Evolutionary conservation across 495 filamentous ascomycete species (phyloP).

Genomic region (Penicillium pancosmium): DNA sequence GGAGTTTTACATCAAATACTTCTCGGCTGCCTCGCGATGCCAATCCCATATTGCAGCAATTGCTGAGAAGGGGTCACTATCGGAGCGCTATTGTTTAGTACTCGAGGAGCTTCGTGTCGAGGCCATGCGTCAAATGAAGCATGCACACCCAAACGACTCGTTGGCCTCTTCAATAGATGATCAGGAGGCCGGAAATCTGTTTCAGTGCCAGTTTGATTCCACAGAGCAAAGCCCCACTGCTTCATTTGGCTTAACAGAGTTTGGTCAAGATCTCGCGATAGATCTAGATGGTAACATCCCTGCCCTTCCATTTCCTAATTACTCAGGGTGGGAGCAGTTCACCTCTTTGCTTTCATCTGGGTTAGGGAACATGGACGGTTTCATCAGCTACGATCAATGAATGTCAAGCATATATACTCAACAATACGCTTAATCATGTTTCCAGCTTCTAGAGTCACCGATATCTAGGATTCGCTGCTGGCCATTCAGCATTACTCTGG

Average conservation of each 20-base stretch:
- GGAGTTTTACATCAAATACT: constrained; percentile 1
- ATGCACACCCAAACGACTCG: neutral
- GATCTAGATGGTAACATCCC: neutral
- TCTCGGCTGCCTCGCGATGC: constrained; percentile 4
- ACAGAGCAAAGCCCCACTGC: neutral
- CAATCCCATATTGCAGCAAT: constrained; percentile 4
- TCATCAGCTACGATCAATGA: constrained; percentile 2
- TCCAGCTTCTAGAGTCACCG: too few species aligned
- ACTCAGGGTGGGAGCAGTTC: constrained; percentile 6
- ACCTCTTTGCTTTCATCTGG: constrained; percentile 3
- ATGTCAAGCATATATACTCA: neutral
- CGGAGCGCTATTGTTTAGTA: constrained; percentile 6
- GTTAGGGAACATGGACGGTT: constrained; percentile 2
- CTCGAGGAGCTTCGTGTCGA: constrained; percentile 10
- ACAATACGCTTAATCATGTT: too few species aligned
- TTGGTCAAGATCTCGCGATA: neutral
- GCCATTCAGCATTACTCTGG: too few species aligned
- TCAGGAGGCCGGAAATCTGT: neutral
- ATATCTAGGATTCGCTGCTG: too few species aligned
- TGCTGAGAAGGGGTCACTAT: constrained; percentile 6
- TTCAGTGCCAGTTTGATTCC: neutral
- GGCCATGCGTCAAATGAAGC: neutral
- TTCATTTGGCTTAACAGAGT: neutral
- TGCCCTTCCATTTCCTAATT: neutral
- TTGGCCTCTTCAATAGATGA: neutral